A percentile compares a stretch with the other conserved stretches of the same genome.
Evolutionary conservation across 305 asterid genomes (phyloP).

Genomic region (Andrographis paniculata): DNA sequence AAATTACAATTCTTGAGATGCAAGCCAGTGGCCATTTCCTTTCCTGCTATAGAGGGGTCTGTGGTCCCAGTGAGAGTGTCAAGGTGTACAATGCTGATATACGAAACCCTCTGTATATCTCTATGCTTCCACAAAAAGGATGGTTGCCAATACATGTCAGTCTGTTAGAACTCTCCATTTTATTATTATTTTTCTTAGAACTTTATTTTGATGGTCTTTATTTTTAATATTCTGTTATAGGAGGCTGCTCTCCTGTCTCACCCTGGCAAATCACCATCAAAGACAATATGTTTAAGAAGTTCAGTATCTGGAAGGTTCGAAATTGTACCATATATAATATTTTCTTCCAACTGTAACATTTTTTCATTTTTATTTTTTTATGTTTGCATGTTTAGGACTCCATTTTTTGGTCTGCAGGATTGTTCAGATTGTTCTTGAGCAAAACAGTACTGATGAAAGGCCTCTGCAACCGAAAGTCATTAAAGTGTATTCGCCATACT

Average conservation of each 20-base stretch:
- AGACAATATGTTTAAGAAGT: constrained; percentile 77
- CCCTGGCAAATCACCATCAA: constrained; percentile 57
- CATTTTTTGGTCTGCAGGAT: constrained; percentile 61
- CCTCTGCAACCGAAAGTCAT: constrained; percentile 54
- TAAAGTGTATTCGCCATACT: constrained; percentile 80
- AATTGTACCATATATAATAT: background rate
- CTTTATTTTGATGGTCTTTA: constrained; percentile 17
- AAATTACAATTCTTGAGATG: constrained; percentile 88
- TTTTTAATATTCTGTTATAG: constrained; percentile 29
- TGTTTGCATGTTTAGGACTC: background rate
- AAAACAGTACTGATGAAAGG: constrained; percentile 45
- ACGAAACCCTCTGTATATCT: constrained; percentile 68
- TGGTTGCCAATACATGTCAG: constrained; percentile 87
- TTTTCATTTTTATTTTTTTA: background rate
- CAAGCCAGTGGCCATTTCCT: constrained; percentile 78
- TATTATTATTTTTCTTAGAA: constrained; percentile 2
- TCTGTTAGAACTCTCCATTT: constrained; percentile 13
- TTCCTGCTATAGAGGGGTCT: constrained; percentile 69
- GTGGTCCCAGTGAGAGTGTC: constrained; percentile 69
- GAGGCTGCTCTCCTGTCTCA: constrained; percentile 87
- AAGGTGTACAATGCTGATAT: constrained; percentile 74
- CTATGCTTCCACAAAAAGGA: constrained; percentile 93
- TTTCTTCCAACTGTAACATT: background rate
- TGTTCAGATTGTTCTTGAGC: constrained; percentile 86
- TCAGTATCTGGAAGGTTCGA: constrained; percentile 93